These are phyloP conservation scores for Fusarium secorum DNA, from an alignment of 2,329 filamentous ascomycete species.

Conservation along the genomic window DNA sequence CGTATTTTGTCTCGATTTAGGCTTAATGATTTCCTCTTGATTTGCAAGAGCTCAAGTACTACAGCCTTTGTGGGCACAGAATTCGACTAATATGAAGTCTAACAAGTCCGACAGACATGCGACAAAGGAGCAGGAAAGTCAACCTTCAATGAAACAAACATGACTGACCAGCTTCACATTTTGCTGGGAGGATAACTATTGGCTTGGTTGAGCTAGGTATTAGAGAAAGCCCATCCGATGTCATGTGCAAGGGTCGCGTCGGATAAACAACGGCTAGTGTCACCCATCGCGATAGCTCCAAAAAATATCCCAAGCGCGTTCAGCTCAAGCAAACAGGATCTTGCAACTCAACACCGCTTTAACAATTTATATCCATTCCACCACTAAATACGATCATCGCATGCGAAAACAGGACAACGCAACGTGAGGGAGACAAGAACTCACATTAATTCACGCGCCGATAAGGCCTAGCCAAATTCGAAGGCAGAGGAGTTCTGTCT, in stretches of 20 bases:
- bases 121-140: not conserved
- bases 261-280: constrained; percentile 38
- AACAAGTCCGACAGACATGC: not conserved
- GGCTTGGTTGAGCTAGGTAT: not conserved
- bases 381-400: constrained; percentile 8
- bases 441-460: constrained; percentile 12
- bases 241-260: constrained; percentile 2
- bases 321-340: constrained; percentile 25
- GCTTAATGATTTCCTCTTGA: not conserved
- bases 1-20: not conserved
- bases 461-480: constrained; percentile 4
- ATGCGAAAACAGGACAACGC: constrained; percentile 18
- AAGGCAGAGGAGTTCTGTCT: constrained; percentile 30
- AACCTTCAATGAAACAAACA: not conserved
- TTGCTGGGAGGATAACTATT: not conserved
- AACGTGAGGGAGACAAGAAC: constrained; percentile 8
- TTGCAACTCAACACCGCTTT: constrained; percentile 23
- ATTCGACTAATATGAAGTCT: not conserved
- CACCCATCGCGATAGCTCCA: constrained; percentile 43
- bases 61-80: not conserved
- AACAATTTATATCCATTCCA: constrained; percentile 21
- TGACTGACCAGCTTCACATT: not conserved
- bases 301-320: constrained; percentile 43
- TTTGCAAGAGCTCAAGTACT: not conserved
- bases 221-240: not conserved